phyloP scores from a whole-genome alignment of 2,329 filamentous ascomycete genomes.

The Colletotrichum sp. region DNA sequence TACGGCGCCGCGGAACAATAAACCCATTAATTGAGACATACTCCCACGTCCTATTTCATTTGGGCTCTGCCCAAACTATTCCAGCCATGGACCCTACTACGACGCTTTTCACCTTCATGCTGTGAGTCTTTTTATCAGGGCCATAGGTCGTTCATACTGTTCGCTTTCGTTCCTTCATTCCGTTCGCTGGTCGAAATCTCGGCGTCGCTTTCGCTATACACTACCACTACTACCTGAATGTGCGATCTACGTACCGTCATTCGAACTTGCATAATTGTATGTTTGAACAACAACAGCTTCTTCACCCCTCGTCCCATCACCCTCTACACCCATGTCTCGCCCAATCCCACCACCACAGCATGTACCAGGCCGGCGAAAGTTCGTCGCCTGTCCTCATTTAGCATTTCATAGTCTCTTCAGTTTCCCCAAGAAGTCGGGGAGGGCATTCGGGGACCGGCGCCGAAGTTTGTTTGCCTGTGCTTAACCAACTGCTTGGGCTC shows the following conservation, averaged over 20 bases:
- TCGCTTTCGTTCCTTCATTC: constrained; percentile 22
- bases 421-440: neutral
- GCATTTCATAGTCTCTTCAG: neutral
- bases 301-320: constrained; percentile 3
- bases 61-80: neutral
- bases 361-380: constrained; percentile 9
- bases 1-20: neutral
- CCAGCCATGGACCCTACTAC: constrained; percentile 60
- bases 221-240: neutral
- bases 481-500: constrained; percentile 15
- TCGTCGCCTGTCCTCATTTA: neutral
- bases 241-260: neutral
- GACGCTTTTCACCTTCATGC: constrained; percentile 28
- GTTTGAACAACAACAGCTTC: neutral
- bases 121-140: constrained; percentile 59
- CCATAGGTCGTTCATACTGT: constrained; percentile 22
- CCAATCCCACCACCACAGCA: neutral
- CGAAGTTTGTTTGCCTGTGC: constrained; percentile 15
- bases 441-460: constrained; percentile 6
- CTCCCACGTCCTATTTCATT: neutral
- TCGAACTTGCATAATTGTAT: constrained; percentile 12
- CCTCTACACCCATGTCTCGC: neutral
- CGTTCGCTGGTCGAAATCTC: constrained; percentile 18
- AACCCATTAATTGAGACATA: constrained; percentile 2
- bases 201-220: constrained; percentile 2